Conservation (phyloP, 495 filamentous ascomycete species). For the Amniculicola lignicola region DNA sequence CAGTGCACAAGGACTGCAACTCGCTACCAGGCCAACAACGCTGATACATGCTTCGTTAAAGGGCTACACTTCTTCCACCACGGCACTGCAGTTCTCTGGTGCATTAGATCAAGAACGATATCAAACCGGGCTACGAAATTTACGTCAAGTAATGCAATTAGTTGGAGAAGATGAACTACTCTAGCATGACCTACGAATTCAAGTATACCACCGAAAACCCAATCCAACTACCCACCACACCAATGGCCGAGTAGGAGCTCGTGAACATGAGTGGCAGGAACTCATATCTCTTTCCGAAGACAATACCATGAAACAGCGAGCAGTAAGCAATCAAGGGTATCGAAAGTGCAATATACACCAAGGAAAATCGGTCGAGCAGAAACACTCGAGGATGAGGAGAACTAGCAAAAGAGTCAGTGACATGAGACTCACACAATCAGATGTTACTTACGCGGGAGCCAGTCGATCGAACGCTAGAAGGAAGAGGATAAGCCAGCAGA, state of each 20-base stretch:
- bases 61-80: too few species aligned
- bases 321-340: conserved; percentile 89
- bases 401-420: too few species aligned
- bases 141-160: not conserved
- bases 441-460: conserved; percentile 61
- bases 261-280: conserved; percentile 97
- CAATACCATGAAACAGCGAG: conserved; percentile 73
- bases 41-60: too few species aligned
- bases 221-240: conserved; percentile 95
- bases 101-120: too few species aligned
- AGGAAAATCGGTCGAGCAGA: conserved; percentile 83
- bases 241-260: conserved; percentile 89
- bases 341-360: conserved; percentile 79
- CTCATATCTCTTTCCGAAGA: conserved; percentile 80
- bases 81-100: too few species aligned
- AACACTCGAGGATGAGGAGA: conserved; percentile 71
- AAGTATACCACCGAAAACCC: conserved; percentile 95
- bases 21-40: too few species aligned
- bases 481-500: conserved; percentile 88
- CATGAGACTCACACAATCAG: too few species aligned
- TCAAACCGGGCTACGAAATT: too few species aligned
- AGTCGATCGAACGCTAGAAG: conserved; percentile 80
- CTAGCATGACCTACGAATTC: conserved; percentile 10
- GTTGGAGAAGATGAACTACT: too few species aligned
- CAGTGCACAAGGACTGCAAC: too few species aligned